A percentile compares a stretch with the other conserved stretches of the same genome.
Evolutionary conservation across 2,329 filamentous ascomycete species (phyloP).

Genomic region (Ceratocystiopsis sp.): DNA sequence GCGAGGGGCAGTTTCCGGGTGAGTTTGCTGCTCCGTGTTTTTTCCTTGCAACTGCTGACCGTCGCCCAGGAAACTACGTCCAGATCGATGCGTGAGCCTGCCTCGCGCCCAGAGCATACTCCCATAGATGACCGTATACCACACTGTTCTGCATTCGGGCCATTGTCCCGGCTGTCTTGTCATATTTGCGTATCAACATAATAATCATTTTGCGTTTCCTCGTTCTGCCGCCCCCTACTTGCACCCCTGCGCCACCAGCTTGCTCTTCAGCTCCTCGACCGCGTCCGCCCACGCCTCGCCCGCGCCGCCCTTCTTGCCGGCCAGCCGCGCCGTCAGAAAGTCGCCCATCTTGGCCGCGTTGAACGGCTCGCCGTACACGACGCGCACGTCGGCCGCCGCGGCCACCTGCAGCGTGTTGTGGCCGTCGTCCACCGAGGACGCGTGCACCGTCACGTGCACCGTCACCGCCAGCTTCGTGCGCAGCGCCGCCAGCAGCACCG

Average conservation of each 20-base stretch:
- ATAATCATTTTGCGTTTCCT: too few relatives aligned
- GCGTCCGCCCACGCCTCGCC: conserved; percentile 33
- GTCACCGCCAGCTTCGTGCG: conserved; percentile 51
- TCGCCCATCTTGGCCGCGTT: conserved; percentile 60
- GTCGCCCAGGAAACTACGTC: conserved; percentile 26
- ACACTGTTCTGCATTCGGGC: too few relatives aligned
- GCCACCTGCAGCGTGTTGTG: conserved; percentile 22
- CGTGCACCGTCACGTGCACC: conserved; percentile 28
- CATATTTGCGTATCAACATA: background rate
- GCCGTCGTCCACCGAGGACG: background rate
- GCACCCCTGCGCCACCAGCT: conserved; percentile 36
- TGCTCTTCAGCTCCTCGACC: conserved; percentile 36
- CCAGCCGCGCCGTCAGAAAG: conserved; percentile 42
- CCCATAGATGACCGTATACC: too few relatives aligned
- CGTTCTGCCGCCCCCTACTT: conserved; percentile 20
- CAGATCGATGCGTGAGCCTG: conserved; percentile 17
- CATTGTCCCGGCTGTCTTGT: background rate
- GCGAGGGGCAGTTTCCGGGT: conserved; percentile 91
- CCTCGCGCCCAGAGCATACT: too few relatives aligned
- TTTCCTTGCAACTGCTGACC: background rate
- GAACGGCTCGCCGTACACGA: conserved; percentile 65
- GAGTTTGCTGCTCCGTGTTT: conserved; percentile 16
- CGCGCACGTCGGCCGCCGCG: conserved; percentile 38
- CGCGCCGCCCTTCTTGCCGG: conserved; percentile 14
- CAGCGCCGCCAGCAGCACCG: conserved; percentile 45